Base-by-base conservation (phyloP, 768 basidiomycete genomes). In the Omphalotus guepiniiformis region DNA sequence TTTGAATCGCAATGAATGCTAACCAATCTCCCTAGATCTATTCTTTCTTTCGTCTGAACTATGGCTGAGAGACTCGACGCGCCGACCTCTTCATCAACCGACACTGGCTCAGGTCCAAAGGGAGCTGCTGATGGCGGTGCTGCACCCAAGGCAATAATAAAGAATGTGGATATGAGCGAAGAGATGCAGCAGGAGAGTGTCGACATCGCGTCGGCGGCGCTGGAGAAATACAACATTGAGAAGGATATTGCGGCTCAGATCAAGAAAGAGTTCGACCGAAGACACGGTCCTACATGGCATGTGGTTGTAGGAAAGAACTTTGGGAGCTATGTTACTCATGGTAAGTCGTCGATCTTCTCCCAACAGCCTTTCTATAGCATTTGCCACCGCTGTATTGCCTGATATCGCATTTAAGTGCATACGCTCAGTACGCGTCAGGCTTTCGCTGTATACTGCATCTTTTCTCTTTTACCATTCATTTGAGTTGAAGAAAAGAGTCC, bases 271-370 rank as follows among this genome's bases (percentile, higher is more conserved):
- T 93, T 94, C 64, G 95, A 98, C 76, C 77, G 83, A 70, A 75
- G 86, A 67, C 85, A 92, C 57, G 91, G 92, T 21, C 83, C 90
- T 48, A 96, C 94, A 57, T 98, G 95, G 95, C 95, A 98, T 65
- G 93, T 93, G 65, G 93, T 98, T 55, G 95, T 95, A 42, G 95
- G 95, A 51, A 97, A 95, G 77, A 96, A 97, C 74, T 97, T 95
- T 80, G 94, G 94, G 42, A 92, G 89, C 71, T 97, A 94, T 63
- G 94, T 97, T 35, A 96, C 94, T 37, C 94, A 96, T 61, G 94
- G 93, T 95, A 56, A 58, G 85, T 67, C 37, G 28, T 38, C 23
- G 19, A 47, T 32, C 19, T n/a, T n/a, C n/a, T n/a, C 19, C 47
- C 40, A 45, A 50, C 39, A 18, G 42, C 39, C 29, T 39, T 32